Evolutionary conservation across 306 rosid genomes (phyloP).

Genomic region (Glycine soja): DNA sequence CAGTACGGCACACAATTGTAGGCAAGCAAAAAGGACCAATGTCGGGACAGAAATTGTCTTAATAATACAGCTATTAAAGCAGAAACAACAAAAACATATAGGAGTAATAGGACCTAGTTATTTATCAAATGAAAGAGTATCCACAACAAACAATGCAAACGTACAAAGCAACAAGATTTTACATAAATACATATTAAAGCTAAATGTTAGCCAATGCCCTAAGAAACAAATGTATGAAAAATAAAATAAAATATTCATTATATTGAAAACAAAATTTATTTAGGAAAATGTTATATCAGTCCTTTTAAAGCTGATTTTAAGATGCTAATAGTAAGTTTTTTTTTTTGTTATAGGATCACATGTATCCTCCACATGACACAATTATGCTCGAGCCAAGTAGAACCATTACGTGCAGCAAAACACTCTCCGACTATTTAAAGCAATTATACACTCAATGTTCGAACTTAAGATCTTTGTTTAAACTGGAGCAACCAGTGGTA

Average conservation of each 20-base stretch:
- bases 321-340: not conserved
- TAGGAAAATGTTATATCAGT: not conserved
- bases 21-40: conserved; percentile 6
- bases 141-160: not conserved
- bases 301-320: not conserved
- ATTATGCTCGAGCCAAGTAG: not conserved
- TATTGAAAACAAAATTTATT: not conserved
- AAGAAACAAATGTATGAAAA: not conserved
- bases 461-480: not conserved
- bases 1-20: not conserved
- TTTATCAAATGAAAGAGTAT: not conserved
- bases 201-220: not conserved
- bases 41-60: not conserved
- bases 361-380: not conserved
- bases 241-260: not conserved
- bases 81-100: not conserved
- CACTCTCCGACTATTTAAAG: not conserved
- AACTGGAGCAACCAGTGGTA: not conserved
- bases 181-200: not conserved
- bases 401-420: not conserved
- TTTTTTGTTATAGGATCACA: not conserved
- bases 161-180: not conserved
- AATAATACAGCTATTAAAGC: not conserved
- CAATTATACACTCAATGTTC: not conserved
- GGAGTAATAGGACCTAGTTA: not conserved